Percentiles rank a stretch among this genome's conserved stretches.
These are phyloP conservation scores for Termitomyces sp. DNA, from an alignment of 1,284 basidiomycete species.

Conservation along the genomic window DNA sequence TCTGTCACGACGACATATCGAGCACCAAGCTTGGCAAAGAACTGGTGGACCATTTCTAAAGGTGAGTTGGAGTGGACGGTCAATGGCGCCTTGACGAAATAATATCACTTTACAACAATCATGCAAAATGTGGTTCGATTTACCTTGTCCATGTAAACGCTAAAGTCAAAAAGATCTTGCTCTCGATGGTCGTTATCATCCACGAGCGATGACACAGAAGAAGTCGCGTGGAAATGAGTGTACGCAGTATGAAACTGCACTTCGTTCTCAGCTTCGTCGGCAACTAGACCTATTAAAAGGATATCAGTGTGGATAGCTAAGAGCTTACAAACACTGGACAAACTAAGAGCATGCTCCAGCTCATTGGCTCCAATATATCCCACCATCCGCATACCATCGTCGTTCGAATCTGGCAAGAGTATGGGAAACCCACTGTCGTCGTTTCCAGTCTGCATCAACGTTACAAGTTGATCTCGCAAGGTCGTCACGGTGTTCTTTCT, in stretches of 20 bases:
- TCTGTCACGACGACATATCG: conserved; percentile 85
- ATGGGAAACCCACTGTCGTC: conserved; percentile 92
- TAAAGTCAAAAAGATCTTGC: conserved; percentile 77
- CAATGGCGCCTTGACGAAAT: conserved; percentile 64
- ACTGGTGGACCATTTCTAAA: conserved; percentile 84
- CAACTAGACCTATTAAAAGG: conserved; percentile 57
- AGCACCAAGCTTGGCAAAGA: conserved; percentile 90
- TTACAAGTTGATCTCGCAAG: conserved; percentile 63
- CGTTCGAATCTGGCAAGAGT: conserved; percentile 43
- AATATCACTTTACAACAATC: not conserved
- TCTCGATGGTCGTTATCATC: conserved; percentile 33
- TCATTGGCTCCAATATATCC: conserved; percentile 93
- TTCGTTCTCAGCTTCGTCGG: conserved; percentile 64
- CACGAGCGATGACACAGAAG: conserved; percentile 56
- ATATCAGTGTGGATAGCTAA: conserved; percentile 6
- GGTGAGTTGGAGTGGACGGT: conserved; percentile 81
- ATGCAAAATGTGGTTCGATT: conserved; percentile 16
- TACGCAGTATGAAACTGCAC: conserved; percentile 60
- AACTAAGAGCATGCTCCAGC: conserved; percentile 90
- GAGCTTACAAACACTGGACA: conserved; percentile 25
- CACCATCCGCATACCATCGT: conserved; percentile 62
- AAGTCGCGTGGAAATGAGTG: conserved; percentile 41
- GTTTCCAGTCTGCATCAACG: conserved; percentile 53
- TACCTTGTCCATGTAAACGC: conserved; percentile 87
- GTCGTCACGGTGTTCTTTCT: conserved; percentile 65